Base-by-base conservation (phyloP, 441 rosid species). In the Arabidopsis lyrata region DNA sequence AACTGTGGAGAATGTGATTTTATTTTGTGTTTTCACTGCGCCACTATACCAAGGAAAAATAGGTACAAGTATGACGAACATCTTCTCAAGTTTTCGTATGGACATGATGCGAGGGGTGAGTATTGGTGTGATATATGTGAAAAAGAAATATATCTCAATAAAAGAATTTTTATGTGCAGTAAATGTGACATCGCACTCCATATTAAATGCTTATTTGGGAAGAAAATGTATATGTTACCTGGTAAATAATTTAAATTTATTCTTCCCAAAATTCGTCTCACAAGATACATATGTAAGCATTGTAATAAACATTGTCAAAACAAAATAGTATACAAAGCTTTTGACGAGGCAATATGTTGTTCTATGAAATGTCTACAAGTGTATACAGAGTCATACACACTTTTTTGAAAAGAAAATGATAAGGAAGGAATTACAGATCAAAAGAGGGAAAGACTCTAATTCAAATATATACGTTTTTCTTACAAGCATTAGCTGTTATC, bases 1-100 rank as follows among this genome's bases (percentile, higher is more conserved):
- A 14, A 36, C 0, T 66, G 70, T n/a, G 70, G 59, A 50, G 59
- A 36, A 66, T 66, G 70, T 22, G 31, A 53, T 10, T 67, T 67
- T 67, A 13, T 39, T 5, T 67, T 67, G 8, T 67, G 72, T n/a
- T 53, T 38, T 38, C 2, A 38, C 8, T 67, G 72, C 2, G 72
- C 31, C 8, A 38, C 10, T 54, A 29, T 67, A 3, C 72, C 72
- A 54, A 4, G 3, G 8, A 39, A n/a, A 24, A 11, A 3, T 2
- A 5, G 0, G 39, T 67, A 41, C 41, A 29, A 67, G 13, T 16
- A 67, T 41, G 72, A 67, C 29, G 53, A 39, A 11, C 72, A 67
- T 11, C 18, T 5, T 39, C 50, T 67, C 36, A 29, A 29, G n/a
- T 16, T 53, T 53, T 67, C 31, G 1, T 53, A 2, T 67, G 31